These are phyloP conservation scores for Leptodontidium sp. DNA, from an alignment of 2,329 filamentous ascomycete species.

Conservation along the genomic window DNA sequence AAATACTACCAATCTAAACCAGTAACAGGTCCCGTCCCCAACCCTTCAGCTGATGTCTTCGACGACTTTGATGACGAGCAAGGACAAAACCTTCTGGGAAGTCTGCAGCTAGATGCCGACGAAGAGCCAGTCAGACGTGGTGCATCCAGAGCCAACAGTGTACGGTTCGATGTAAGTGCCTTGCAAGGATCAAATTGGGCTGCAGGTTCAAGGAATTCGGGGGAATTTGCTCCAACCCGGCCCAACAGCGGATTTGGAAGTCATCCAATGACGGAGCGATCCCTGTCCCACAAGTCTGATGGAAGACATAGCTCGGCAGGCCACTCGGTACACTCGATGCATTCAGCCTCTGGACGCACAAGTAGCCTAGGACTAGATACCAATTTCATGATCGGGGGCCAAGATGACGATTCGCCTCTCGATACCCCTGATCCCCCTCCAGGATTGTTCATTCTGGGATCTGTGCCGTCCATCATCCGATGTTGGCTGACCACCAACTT, in stretches of 20 bases:
- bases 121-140: conserved; percentile 87
- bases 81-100: conserved; percentile 79
- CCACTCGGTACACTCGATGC: conserved; percentile 74
- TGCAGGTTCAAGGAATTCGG: conserved; percentile 81
- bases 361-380: conserved; percentile 89
- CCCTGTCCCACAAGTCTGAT: conserved; percentile 94
- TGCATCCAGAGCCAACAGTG: conserved; percentile 93
- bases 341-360: conserved; percentile 81
- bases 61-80: conserved; percentile 88
- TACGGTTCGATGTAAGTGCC: conserved; percentile 96
- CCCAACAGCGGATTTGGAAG: conserved; percentile 82
- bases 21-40: conserved; percentile 76
- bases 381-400: conserved; percentile 67
- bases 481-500: conserved; percentile 95
- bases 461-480: conserved; percentile 91
- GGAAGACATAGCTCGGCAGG: conserved; percentile 94
- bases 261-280: conserved; percentile 86
- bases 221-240: conserved; percentile 80
- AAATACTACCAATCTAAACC: conserved; percentile 1
- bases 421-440: conserved; percentile 80
- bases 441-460: conserved; percentile 83
- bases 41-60: conserved; percentile 84
- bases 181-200: conserved; percentile 88
- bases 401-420: conserved; percentile 73
- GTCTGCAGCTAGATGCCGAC: conserved; percentile 84